A percentile compares a stretch with the other conserved stretches of the same genome.
These are phyloP conservation scores for Magnaporthiopsis poae DNA, from an alignment of 2,329 filamentous ascomycete genomes.

Conservation along the genomic window DNA sequence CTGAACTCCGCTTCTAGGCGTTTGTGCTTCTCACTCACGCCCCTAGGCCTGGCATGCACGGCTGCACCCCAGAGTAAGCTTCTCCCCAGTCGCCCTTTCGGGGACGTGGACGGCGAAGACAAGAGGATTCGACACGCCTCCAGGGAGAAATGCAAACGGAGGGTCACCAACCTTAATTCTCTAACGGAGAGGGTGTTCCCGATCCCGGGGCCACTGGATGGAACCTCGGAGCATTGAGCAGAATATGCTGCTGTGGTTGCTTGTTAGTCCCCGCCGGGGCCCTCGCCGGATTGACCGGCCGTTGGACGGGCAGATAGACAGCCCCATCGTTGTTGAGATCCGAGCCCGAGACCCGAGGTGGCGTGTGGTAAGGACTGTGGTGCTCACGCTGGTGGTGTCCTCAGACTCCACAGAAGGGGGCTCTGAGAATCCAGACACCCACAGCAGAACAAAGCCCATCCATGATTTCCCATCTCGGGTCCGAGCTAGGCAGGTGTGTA, in stretches of 20 bases:
- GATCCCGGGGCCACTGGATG: neutral
- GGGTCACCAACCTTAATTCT: conserved; percentile 21
- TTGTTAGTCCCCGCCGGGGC: neutral
- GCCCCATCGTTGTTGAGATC: neutral
- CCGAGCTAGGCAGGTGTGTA: neutral
- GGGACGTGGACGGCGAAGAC: neutral
- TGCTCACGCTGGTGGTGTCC: neutral
- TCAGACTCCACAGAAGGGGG: neutral
- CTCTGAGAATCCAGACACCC: neutral
- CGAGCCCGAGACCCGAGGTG: neutral
- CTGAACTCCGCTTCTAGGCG: neutral
- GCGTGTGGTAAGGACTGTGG: neutral
- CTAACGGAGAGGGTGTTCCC: neutral
- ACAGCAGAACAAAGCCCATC: neutral
- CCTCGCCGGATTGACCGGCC: neutral
- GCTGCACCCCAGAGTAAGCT: neutral
- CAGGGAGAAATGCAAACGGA: neutral
- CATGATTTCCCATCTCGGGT: neutral
- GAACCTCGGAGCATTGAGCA: neutral
- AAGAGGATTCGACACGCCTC: neutral
- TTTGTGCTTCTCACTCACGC: neutral
- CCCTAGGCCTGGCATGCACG: no score
- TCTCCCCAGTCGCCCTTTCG: neutral
- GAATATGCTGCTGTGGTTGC: neutral
- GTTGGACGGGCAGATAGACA: neutral